These are phyloP conservation scores for Brettanomyces sp. DNA, from an alignment of 805 yeast species.

Conservation along the genomic window DNA sequence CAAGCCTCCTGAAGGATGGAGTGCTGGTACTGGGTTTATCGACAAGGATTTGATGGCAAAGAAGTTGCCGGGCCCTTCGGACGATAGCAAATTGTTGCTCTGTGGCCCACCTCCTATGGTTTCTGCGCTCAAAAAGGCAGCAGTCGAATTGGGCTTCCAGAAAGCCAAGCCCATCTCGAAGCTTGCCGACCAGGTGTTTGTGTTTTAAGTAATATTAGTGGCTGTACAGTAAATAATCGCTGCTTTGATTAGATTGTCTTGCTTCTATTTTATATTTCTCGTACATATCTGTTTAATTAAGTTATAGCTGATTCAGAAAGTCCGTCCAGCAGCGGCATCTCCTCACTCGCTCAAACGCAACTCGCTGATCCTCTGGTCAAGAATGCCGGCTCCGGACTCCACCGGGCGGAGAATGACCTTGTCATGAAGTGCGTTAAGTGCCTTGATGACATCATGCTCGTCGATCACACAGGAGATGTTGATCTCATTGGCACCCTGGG, in stretches of 20 bases:
- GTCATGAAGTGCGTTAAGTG: conserved; percentile 78
- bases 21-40: conserved; percentile 70
- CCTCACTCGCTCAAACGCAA: conserved; percentile 27
- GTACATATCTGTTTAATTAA: conserved; percentile 1
- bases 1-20: conserved; percentile 65
- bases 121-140: conserved; percentile 72
- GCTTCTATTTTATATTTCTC: too few relatives aligned
- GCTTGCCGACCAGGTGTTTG: conserved; percentile 84
- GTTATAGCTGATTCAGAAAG: neutral
- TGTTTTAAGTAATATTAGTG: conserved; percentile 41
- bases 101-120: conserved; percentile 97
- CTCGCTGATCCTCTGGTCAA: conserved; percentile 37
- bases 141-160: conserved; percentile 61
- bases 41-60: conserved; percentile 63
- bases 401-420: conserved; percentile 47
- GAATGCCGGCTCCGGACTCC: conserved; percentile 23
- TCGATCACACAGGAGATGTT: conserved; percentile 93
- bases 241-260: too few relatives aligned
- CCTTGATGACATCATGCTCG: conserved; percentile 72
- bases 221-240: too few relatives aligned
- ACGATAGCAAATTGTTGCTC: conserved; percentile 60
- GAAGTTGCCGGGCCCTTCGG: conserved; percentile 52
- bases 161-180: conserved; percentile 87
- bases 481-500: conserved; percentile 97
- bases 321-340: neutral